Conservation (phyloP, 495 filamentous ascomycete species). For the Neurospora hispaniola region DNA sequence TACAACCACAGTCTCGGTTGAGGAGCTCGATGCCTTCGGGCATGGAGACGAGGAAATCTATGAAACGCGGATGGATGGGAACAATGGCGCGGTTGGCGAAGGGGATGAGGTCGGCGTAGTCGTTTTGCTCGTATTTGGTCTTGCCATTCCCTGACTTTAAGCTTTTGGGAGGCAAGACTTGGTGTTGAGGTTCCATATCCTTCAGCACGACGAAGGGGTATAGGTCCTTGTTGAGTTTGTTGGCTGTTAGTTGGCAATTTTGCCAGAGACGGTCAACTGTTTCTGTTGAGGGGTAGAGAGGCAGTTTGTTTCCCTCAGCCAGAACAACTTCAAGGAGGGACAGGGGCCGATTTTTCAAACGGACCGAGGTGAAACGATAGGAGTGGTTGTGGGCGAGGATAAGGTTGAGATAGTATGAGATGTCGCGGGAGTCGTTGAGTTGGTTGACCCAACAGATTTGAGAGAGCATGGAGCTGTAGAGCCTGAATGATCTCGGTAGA, state of each 20-base stretch:
- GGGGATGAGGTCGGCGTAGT: not conserved
- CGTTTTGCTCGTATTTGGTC: not conserved
- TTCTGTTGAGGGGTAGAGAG: not conserved
- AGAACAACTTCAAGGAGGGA: not conserved
- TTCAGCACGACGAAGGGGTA: not conserved
- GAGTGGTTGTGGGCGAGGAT: not conserved
- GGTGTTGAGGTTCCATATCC: not conserved
- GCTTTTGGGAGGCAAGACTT: not conserved
- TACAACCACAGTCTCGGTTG: not conserved
- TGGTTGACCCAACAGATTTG: not conserved
- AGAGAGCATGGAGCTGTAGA: not conserved
- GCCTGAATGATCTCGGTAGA: not conserved
- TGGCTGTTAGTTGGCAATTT: not conserved
- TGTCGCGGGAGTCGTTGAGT: not conserved
- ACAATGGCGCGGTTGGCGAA: not conserved
- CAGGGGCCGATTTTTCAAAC: not conserved
- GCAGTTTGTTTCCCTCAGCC: not conserved
- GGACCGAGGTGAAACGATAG: not conserved
- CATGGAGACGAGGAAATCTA: not conserved
- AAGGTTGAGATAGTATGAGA: not conserved
- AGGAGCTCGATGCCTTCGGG: not conserved
- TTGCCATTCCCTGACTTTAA: not conserved
- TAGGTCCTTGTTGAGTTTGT: not conserved
- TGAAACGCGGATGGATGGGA: not conserved
- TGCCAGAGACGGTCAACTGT: not conserved